phyloP scores from a whole-genome alignment of 306 rosid genomes.

The apple (Malus domestica) region DNA sequence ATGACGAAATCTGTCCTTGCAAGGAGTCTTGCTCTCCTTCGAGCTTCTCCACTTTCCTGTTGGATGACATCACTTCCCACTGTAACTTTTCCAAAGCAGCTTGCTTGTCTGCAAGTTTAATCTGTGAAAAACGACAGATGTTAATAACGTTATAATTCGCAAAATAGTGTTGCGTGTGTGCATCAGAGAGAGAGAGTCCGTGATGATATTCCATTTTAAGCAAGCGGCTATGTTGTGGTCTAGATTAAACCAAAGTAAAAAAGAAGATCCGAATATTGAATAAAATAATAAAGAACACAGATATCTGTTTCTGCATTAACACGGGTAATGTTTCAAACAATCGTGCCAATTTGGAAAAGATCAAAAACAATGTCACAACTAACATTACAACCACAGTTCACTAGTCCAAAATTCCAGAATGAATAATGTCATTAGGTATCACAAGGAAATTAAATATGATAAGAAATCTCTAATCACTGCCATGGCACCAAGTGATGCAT shows the following conservation, averaged over 20 bases:
- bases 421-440: conserved; percentile 3
- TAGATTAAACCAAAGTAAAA: not conserved
- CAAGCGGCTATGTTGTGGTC: not conserved
- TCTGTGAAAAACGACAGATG: conserved; percentile 30
- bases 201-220: not conserved
- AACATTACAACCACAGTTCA: not conserved
- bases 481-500: not conserved
- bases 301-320: not conserved
- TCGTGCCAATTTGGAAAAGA: not conserved
- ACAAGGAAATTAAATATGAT: not conserved
- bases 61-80: conserved; percentile 81
- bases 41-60: conserved; percentile 42
- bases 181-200: not conserved
- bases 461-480: not conserved
- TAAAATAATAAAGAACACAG: not conserved
- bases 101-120: conserved; percentile 95
- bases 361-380: not conserved
- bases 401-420: conserved; percentile 7
- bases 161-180: not conserved
- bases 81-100: conserved; percentile 81
- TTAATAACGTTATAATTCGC: conserved; percentile 1
- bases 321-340: not conserved
- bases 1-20: conserved; percentile 38
- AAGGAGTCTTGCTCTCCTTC: conserved; percentile 33
- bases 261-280: not conserved